These are phyloP conservation scores for Incumbomyces delicatus DNA, from an alignment of 2,329 filamentous ascomycete genomes.

Conservation along the genomic window DNA sequence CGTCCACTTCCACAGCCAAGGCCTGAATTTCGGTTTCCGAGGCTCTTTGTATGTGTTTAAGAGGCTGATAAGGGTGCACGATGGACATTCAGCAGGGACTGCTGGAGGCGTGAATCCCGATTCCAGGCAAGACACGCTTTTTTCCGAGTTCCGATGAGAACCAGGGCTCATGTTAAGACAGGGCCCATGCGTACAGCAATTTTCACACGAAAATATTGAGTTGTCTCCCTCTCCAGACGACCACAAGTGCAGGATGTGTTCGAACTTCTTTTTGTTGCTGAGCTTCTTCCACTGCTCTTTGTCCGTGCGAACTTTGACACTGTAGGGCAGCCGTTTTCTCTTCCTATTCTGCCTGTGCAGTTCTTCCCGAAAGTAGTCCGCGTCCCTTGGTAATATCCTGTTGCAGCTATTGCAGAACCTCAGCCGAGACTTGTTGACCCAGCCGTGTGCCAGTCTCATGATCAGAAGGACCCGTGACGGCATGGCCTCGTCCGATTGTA, in stretches of 20 bases:
- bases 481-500: constrained; percentile 4
- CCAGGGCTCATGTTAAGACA: background rate
- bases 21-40: constrained; percentile 1
- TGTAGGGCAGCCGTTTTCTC: constrained; percentile 12
- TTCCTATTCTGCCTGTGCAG: constrained; percentile 6
- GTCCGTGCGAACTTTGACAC: constrained; percentile 6
- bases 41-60: constrained; percentile 2
- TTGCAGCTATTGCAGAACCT: constrained; percentile 18
- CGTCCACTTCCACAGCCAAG: constrained; percentile 7
- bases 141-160: background rate
- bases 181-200: background rate
- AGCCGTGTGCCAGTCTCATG: constrained; percentile 18
- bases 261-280: constrained; percentile 12
- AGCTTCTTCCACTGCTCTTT: constrained; percentile 12
- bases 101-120: background rate
- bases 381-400: constrained; percentile 15
- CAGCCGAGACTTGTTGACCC: constrained; percentile 15
- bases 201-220: constrained; percentile 12
- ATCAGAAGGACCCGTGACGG: constrained; percentile 12
- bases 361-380: constrained; percentile 11
- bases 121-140: background rate
- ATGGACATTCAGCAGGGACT: constrained; percentile 4
- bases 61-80: background rate
- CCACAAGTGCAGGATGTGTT: constrained; percentile 15
- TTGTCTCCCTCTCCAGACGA: constrained; percentile 12